These are phyloP conservation scores for Lomentospora prolificans DNA, from an alignment of 2,329 filamentous ascomycete genomes.

Conservation along the genomic window DNA sequence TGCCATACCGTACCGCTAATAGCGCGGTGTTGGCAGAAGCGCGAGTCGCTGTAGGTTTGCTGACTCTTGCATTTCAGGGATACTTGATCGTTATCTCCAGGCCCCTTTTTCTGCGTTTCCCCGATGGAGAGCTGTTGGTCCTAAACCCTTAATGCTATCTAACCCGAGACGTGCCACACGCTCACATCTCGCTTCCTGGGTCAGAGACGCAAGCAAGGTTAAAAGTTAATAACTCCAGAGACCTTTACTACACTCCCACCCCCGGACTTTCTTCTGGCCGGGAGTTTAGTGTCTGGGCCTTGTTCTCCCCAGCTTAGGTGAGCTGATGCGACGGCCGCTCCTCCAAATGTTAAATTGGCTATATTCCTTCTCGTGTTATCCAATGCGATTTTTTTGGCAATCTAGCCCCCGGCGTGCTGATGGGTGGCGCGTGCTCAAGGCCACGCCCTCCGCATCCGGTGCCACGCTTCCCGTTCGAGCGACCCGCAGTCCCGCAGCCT, in stretches of 20 bases:
- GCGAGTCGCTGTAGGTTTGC: background rate
- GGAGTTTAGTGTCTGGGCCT: no score
- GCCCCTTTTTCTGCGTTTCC: background rate
- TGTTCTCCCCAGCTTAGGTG: background rate
- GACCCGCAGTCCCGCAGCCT: constrained; percentile 1
- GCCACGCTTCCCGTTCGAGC: constrained; percentile 1
- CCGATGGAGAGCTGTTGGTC: background rate
- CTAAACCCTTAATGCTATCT: no score
- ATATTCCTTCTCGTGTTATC: no score
- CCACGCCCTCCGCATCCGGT: background rate
- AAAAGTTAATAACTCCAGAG: no score
- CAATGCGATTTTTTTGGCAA: no score
- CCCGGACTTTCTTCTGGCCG: no score
- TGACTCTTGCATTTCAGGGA: background rate
- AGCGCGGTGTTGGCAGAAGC: background rate
- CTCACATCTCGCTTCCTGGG: no score
- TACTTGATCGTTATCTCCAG: background rate
- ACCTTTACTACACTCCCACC: no score
- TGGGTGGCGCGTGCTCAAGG: background rate
- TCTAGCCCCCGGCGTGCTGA: background rate
- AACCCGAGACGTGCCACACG: no score
- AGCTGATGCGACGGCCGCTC: no score
- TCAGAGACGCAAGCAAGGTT: no score
- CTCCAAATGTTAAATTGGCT: no score
- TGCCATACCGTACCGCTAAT: background rate